Conservation (phyloP, 805 yeast species). For the Saturnispora gosingensis region DNA sequence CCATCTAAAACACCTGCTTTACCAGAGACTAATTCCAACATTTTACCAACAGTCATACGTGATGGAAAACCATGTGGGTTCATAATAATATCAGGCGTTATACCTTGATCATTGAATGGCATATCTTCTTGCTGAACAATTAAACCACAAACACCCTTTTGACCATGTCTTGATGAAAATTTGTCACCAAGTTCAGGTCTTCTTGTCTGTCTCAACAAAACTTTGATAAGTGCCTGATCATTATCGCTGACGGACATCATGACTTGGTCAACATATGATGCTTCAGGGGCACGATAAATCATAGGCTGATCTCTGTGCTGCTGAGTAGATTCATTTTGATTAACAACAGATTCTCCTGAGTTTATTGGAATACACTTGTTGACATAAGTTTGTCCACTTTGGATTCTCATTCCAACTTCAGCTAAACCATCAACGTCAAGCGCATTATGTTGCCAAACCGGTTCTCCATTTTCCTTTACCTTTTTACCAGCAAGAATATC, state of each 20-base stretch:
- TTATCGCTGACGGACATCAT: constrained; percentile 95
- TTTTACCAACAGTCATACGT: constrained; percentile 99
- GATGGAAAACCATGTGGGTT: constrained; percentile 99
- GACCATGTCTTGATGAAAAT: constrained; percentile 96
- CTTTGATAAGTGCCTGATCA: constrained; percentile 91
- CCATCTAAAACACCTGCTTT: constrained; percentile 97
- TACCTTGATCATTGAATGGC: constrained; percentile 91
- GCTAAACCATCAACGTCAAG: constrained; percentile 95
- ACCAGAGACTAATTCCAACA: constrained; percentile 93
- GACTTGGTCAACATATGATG: constrained; percentile 92
- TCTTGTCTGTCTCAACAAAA: constrained; percentile 86
- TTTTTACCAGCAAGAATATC: constrained; percentile 90
- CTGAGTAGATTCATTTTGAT: constrained; percentile 18
- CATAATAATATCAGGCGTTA: constrained; percentile 93
- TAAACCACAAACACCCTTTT: constrained; percentile 98
- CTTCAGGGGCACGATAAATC: constrained; percentile 88
- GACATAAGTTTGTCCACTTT: constrained; percentile 87
- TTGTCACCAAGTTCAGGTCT: constrained; percentile 97
- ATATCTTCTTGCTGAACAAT: constrained; percentile 95
- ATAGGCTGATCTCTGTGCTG: constrained; percentile 85
- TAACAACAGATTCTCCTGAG: constrained; percentile 58
- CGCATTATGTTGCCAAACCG: constrained; percentile 78
- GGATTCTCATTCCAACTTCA: constrained; percentile 86
- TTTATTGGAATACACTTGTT: constrained; percentile 89
- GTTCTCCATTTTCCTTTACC: constrained; percentile 69